phyloP scores from a whole-genome alignment of 1,284 basidiomycete genomes.

The Gastroboletus turbinatus region DNA sequence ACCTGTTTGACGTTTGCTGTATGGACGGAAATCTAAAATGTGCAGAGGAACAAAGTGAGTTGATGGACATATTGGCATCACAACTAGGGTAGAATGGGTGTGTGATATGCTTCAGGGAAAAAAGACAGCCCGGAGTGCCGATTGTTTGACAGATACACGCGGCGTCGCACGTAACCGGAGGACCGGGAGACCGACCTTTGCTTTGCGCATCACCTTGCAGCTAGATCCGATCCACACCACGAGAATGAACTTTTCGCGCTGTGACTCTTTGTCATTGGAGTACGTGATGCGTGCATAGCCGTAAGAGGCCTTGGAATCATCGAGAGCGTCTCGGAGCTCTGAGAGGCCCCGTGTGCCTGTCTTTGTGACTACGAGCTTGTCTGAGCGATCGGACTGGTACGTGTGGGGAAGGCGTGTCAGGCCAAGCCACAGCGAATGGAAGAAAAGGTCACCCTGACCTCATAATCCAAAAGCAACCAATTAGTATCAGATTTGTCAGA shows the following conservation, averaged over 20 bases:
- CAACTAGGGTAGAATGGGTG: constrained; percentile 23
- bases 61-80: constrained; percentile 11
- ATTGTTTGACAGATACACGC: constrained; percentile 14
- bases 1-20: constrained; percentile 81
- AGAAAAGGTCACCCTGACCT: constrained; percentile 45
- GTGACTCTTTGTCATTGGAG: constrained; percentile 84
- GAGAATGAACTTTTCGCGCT: constrained; percentile 87
- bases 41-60: constrained; percentile 19
- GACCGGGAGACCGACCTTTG: constrained; percentile 59
- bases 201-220: constrained; percentile 89
- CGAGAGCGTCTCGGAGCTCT: constrained; percentile 74
- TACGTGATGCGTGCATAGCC: constrained; percentile 83
- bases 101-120: constrained; percentile 25
- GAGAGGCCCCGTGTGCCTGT: constrained; percentile 78
- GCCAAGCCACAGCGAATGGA: constrained; percentile 1
- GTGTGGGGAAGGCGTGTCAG: constrained; percentile 17
- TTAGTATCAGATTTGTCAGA: constrained; percentile 80
- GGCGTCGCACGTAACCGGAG: constrained; percentile 22
- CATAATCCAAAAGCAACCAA: constrained; percentile 86
- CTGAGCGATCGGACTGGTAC: constrained; percentile 72
- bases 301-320: constrained; percentile 76
- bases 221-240: constrained; percentile 86
- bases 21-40: constrained; percentile 80
- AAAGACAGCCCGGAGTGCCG: constrained; percentile 4
- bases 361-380: constrained; percentile 74